These are phyloP conservation scores for Scedosporium apiospermum DNA, from an alignment of 2,329 filamentous ascomycete species.

Conservation along the genomic window DNA sequence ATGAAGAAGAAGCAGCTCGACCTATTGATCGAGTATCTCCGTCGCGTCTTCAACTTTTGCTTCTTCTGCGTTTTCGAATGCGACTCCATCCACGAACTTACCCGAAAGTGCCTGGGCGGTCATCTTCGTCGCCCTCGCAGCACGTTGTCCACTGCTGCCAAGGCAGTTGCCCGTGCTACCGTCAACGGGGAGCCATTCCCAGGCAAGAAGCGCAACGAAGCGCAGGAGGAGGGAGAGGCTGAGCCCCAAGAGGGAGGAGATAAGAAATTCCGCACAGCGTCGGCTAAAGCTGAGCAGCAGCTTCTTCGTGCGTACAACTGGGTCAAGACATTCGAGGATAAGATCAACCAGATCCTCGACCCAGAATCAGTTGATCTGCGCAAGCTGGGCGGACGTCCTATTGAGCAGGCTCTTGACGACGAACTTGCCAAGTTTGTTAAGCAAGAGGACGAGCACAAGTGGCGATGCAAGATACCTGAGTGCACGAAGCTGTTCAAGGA, in stretches of 20 bases:
- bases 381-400: slow-evolving; percentile 80
- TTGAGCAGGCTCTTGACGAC: slow-evolving; percentile 79
- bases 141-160: slow-evolving; percentile 73
- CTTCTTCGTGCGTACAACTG: slow-evolving; percentile 94
- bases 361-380: slow-evolving; percentile 78
- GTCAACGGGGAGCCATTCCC: slow-evolving; percentile 77
- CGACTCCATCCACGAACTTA: slow-evolving; percentile 92
- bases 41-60: slow-evolving; percentile 96
- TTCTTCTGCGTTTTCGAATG: slow-evolving; percentile 99
- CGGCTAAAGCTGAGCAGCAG: slow-evolving; percentile 78
- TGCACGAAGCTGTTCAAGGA: slow-evolving; percentile 97
- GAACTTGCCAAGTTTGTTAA: slow-evolving; percentile 84
- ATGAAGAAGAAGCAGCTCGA: slow-evolving; percentile 96
- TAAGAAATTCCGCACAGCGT: slow-evolving; percentile 61
- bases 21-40: slow-evolving; percentile 89
- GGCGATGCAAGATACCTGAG: slow-evolving; percentile 90
- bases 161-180: slow-evolving; percentile 77
- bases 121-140: slow-evolving; percentile 85
- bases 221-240: slow-evolving; percentile 51
- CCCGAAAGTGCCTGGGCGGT: slow-evolving; percentile 92
- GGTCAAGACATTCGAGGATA: slow-evolving; percentile 98
- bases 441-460: slow-evolving; percentile 96
- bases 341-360: slow-evolving; percentile 84
- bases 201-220: slow-evolving; percentile 62
- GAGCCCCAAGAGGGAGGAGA: slow-evolving; percentile 43